A percentile compares a stretch with the other conserved stretches of the same genome.
Evolutionary conservation across 2,329 filamentous ascomycete species (phyloP).

Genomic region (Pseudogymnoascus sp.): DNA sequence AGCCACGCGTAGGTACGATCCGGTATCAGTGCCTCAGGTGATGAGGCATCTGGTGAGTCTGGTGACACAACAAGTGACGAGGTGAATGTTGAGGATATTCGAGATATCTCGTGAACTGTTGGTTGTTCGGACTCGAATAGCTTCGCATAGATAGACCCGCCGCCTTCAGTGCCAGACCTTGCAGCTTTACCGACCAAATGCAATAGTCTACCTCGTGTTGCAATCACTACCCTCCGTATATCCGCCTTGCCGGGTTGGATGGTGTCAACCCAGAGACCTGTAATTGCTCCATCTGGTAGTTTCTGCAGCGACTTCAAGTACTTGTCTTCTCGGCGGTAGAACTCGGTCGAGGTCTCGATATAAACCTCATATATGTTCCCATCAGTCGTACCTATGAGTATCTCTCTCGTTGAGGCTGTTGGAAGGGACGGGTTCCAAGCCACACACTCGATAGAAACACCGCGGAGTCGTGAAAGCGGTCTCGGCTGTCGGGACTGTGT

Average conservation of each 20-base stretch:
- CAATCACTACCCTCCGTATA: conserved; percentile 66
- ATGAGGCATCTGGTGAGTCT: conserved; percentile 50
- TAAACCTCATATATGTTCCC: conserved; percentile 92
- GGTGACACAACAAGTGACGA: conserved; percentile 71
- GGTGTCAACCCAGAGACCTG: conserved; percentile 76
- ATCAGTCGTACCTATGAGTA: conserved; percentile 83
- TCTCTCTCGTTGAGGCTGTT: conserved; percentile 89
- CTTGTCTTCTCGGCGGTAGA: conserved; percentile 90
- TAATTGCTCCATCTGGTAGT: conserved; percentile 72
- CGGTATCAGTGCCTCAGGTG: conserved; percentile 46
- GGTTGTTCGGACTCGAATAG: conserved; percentile 85
- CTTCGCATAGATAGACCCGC: conserved; percentile 75
- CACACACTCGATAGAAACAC: conserved; percentile 78
- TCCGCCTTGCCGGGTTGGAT: conserved; percentile 59
- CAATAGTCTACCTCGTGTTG: conserved; percentile 68
- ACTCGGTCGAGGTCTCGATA: conserved; percentile 89
- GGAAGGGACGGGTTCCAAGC: conserved; percentile 93
- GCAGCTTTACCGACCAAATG: conserved; percentile 75
- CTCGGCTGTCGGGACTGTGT: conserved; percentile 87
- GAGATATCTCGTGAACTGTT: conserved; percentile 62
- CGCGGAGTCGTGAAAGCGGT: conserved; percentile 70
- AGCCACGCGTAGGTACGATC: conserved; percentile 88
- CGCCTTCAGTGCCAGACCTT: conserved; percentile 65
- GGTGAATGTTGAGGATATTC: conserved; percentile 48
- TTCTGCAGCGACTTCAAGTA: conserved; percentile 80